Base-by-base conservation (phyloP, 441 rosid species). In the Daphne laureola region DNA sequence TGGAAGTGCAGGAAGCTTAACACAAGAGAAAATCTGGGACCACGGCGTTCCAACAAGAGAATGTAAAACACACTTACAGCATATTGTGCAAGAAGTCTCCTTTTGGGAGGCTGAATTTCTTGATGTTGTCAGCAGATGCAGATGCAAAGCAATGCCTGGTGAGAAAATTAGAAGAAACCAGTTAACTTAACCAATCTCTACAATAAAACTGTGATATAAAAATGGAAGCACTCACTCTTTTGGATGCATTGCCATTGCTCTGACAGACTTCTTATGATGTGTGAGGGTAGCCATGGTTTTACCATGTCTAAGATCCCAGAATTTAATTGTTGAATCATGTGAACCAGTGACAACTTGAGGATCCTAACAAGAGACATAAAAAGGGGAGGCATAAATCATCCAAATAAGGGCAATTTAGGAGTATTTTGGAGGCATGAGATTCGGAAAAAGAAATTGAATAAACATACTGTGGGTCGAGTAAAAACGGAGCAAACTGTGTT, bases 291-390 rank as follows among this genome's bases (percentile, higher is more conserved):
- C 36, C 96, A 93, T 83, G 3, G 99, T 87, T 78, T 80, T 90
- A 27, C 97, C 97, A 66, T 82, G 73, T 83, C 99, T 77, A 26
- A 87, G 99, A 67, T 90, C 99, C 99, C 96, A 87, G 65, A 87
- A 93, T 76, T 90, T 93, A 44, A 93, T 85, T 54, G 97, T 93
- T 12, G 93, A 49, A 65, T 93, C 97, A 74, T 93, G 96, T 26
- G 99, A 93, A 60, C 99, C 99, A 15, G 99, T 90, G 54, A 93
- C 96, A 49, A 93, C 96, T 82, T 90, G 99, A 21, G 99, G 99
- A 71, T 93, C 96, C 97, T 93, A 76, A 55, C 70, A 73, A 26
- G 65, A 53, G 65, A 53, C 54, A 41, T 23, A 68, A 63, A 26
- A 27, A 21, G 38, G 9, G 12, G 38, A 31, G 38, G 38, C 38